A percentile compares a stretch with the other conserved stretches of the same genome.
Conservation (phyloP, 1,284 basidiomycete species). For the Somion occarium region DNA sequence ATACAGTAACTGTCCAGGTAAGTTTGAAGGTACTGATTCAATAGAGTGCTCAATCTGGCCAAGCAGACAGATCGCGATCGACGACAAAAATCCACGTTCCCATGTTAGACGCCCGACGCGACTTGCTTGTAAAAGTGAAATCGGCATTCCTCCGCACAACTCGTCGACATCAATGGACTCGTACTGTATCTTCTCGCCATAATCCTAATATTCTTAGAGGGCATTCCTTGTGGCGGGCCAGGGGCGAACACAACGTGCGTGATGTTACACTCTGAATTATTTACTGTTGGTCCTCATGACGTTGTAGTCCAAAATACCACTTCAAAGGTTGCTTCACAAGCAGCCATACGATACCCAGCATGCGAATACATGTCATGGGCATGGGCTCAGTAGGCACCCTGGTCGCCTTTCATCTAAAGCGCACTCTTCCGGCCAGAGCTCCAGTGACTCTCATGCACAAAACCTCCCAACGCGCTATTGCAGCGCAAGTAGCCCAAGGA, state of each 20-base stretch:
- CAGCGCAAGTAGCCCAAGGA: slow-evolving; percentile 27
- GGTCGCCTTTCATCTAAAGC: slow-evolving; percentile 73
- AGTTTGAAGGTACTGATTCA: too few species aligned
- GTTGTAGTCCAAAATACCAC: not conserved
- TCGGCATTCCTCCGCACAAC: not conserved
- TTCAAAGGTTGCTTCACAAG: not conserved
- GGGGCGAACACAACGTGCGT: too few species aligned
- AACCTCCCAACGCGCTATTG: slow-evolving; percentile 30
- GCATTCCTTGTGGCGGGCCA: too few species aligned
- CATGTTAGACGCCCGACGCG: not conserved
- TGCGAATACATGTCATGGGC: slow-evolving; percentile 75
- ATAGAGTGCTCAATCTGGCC: not conserved
- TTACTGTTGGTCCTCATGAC: too few species aligned
- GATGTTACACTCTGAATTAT: too few species aligned
- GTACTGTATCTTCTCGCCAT: not conserved
- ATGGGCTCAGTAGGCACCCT: slow-evolving; percentile 81
- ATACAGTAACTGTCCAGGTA: too few species aligned
- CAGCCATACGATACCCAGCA: slow-evolving; percentile 21
- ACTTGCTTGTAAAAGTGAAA: not conserved
- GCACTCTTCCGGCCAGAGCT: slow-evolving; percentile 45
- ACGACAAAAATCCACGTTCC: not conserved
- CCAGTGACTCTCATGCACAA: slow-evolving; percentile 69
- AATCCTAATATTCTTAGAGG: not conserved
- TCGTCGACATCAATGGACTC: not conserved
- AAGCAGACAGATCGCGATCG: not conserved